Conservation (phyloP, 495 filamentous ascomycete species). For the Cairneyella variabilis region DNA sequence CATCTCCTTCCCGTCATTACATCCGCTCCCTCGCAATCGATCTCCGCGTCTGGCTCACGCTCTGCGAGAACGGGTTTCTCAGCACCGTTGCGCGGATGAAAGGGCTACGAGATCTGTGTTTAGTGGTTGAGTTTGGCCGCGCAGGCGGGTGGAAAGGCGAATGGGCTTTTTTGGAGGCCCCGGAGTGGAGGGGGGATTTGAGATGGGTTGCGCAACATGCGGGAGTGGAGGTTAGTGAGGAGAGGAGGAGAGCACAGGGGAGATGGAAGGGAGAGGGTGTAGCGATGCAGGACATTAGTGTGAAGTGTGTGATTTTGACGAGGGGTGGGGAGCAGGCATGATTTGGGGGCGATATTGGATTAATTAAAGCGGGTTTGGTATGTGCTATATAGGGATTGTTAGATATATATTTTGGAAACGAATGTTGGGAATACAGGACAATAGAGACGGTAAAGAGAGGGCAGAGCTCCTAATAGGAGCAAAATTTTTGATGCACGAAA, state of each 20-base stretch:
- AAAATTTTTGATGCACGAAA: no score
- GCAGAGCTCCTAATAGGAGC: no score
- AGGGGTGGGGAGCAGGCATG: slow-evolving; percentile 22
- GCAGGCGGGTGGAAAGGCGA: slow-evolving; percentile 5
- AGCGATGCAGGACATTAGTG: slow-evolving; percentile 1
- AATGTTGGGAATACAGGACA: no score
- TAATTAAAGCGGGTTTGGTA: no score
- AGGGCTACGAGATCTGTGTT: slow-evolving; percentile 9
- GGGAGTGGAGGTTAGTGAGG: slow-evolving; percentile 5
- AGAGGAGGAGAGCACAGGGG: slow-evolving; percentile 1
- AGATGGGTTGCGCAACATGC: slow-evolving; percentile 17
- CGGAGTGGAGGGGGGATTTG: slow-evolving; percentile 18
- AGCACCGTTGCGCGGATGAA: slow-evolving; percentile 15
- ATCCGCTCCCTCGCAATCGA: slow-evolving; percentile 15
- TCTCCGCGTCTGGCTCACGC: slow-evolving; percentile 14
- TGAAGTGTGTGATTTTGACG: slow-evolving; percentile 21
- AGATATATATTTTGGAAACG: no score
- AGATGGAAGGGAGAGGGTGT: neutral
- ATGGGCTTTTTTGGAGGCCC: slow-evolving; percentile 19
- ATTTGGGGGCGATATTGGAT: no score
- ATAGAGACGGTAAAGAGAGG: no score
- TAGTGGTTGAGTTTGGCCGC: slow-evolving; percentile 26
- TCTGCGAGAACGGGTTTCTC: slow-evolving; percentile 22
- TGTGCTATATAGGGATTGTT: no score
- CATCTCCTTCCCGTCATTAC: slow-evolving; percentile 12